phyloP scores from a whole-genome alignment of 306 rosid genomes.

The Trifolium fragiferum region DNA sequence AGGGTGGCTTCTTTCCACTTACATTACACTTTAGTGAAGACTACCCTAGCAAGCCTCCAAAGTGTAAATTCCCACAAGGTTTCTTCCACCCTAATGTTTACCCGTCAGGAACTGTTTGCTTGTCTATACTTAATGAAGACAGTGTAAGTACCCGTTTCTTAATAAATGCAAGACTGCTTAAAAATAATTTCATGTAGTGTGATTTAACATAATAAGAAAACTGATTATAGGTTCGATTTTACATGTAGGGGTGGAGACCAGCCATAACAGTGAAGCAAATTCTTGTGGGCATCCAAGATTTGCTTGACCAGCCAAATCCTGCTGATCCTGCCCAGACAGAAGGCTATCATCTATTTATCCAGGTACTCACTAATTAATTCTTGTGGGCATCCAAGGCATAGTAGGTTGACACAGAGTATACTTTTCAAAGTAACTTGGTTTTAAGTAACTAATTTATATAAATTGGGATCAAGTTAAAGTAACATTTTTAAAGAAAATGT shows the following conservation, averaged over 20 bases:
- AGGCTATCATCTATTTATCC: constrained; percentile 96
- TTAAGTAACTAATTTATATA: too few relatives aligned
- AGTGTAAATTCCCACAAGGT: constrained; percentile 93
- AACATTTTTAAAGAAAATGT: too few relatives aligned
- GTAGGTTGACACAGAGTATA: constrained; percentile 16
- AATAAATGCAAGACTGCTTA: constrained; percentile 20
- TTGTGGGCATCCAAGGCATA: not conserved
- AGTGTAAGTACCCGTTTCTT: constrained; percentile 67
- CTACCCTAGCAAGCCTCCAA: constrained; percentile 99
- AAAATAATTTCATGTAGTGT: constrained; percentile 17
- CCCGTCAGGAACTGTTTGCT: constrained; percentile 96
- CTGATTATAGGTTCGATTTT: constrained; percentile 24
- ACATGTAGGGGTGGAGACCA: constrained; percentile 95
- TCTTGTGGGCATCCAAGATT: constrained; percentile 95
- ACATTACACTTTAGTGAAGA: constrained; percentile 96
- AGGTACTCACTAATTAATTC: constrained; percentile 46
- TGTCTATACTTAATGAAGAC: constrained; percentile 97
- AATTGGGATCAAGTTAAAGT: too few relatives aligned
- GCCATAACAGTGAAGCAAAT: constrained; percentile 98
- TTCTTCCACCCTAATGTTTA: constrained; percentile 98
- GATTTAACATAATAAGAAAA: not conserved
- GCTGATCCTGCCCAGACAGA: constrained; percentile 98
- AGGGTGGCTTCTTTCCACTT: constrained; percentile 92
- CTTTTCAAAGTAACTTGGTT: constrained; percentile 1
- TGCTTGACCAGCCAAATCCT: constrained; percentile 95